These are phyloP conservation scores for Eruca vesicaria DNA, from an alignment of 441 rosid species.

Conservation along the genomic window DNA sequence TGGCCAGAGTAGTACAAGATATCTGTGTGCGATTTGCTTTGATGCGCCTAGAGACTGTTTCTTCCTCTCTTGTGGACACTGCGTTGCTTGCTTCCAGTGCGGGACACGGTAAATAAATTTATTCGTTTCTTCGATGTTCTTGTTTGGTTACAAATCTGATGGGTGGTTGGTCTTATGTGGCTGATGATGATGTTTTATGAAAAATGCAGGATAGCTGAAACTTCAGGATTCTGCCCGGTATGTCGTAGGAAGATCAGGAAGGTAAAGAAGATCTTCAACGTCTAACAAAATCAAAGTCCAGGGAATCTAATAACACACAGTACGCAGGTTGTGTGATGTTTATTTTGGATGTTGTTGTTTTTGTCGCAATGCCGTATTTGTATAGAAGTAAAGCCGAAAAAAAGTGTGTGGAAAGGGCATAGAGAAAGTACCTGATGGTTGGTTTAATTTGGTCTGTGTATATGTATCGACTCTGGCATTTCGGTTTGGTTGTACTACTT, in stretches of 20 bases:
- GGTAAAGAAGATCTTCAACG: conserved; percentile 87
- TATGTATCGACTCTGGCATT: conserved; percentile 3
- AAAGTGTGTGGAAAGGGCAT: background rate
- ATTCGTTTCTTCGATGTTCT: background rate
- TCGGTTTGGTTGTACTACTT: conserved; percentile 24
- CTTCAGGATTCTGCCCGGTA: conserved; percentile 74
- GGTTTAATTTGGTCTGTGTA: conserved; percentile 22
- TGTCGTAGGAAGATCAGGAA: conserved; percentile 84
- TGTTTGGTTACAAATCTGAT: background rate
- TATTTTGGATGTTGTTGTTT: background rate
- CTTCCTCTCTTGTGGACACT: conserved; percentile 98
- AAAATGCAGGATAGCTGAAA: conserved; percentile 76
- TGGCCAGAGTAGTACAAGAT: conserved; percentile 63
- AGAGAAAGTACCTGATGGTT: background rate
- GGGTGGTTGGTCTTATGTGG: background rate
- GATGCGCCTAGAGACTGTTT: conserved; percentile 99
- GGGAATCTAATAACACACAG: background rate
- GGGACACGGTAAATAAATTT: conserved; percentile 68
- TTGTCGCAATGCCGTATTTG: conserved; percentile 8
- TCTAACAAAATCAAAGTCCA: conserved; percentile 34
- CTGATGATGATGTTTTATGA: background rate
- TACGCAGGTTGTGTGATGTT: background rate
- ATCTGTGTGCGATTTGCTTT: conserved; percentile 93
- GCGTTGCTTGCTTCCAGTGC: conserved; percentile 85
- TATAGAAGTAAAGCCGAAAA: conserved; percentile 32